These are phyloP conservation scores for Durotheca rogersii DNA, from an alignment of 495 filamentous ascomycete species.

Conservation along the genomic window DNA sequence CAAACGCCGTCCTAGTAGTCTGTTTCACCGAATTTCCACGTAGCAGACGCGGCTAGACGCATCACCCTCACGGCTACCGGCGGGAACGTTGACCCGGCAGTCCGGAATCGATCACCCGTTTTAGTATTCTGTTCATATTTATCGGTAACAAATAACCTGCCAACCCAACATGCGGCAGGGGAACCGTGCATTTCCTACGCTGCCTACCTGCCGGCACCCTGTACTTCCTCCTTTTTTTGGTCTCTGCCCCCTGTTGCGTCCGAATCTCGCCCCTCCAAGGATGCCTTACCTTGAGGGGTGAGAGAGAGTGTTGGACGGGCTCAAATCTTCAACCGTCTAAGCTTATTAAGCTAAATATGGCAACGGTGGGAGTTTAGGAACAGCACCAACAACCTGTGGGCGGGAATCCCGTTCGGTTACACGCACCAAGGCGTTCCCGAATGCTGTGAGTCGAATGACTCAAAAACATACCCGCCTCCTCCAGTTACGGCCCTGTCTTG, in stretches of 20 bases:
- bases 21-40: slow-evolving; percentile 28
- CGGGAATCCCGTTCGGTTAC: too few species aligned
- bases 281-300: slow-evolving; percentile 4
- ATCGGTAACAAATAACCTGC: slow-evolving; percentile 7
- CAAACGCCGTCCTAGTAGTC: slow-evolving; percentile 22
- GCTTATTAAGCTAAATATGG: too few species aligned
- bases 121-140: slow-evolving; percentile 1
- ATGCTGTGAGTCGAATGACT: slow-evolving; percentile 1
- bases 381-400: too few species aligned
- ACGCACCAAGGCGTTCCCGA: background rate
- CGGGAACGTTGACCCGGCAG: slow-evolving; percentile 14
- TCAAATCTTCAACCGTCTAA: too few species aligned
- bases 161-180: slow-evolving; percentile 2
- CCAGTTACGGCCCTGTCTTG: slow-evolving; percentile 15
- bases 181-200: slow-evolving; percentile 9
- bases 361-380: too few species aligned
- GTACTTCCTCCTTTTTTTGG: too few species aligned
- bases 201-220: slow-evolving; percentile 6
- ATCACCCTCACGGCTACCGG: slow-evolving; percentile 4
- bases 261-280: slow-evolving; percentile 12
- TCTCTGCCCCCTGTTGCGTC: too few species aligned
- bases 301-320: slow-evolving; percentile 3
- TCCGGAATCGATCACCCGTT: slow-evolving; percentile 13
- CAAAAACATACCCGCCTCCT: background rate
- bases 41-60: slow-evolving; percentile 28